Conservation (phyloP, 2,329 filamentous ascomycete species). For the Mariannaea elegans region DNA sequence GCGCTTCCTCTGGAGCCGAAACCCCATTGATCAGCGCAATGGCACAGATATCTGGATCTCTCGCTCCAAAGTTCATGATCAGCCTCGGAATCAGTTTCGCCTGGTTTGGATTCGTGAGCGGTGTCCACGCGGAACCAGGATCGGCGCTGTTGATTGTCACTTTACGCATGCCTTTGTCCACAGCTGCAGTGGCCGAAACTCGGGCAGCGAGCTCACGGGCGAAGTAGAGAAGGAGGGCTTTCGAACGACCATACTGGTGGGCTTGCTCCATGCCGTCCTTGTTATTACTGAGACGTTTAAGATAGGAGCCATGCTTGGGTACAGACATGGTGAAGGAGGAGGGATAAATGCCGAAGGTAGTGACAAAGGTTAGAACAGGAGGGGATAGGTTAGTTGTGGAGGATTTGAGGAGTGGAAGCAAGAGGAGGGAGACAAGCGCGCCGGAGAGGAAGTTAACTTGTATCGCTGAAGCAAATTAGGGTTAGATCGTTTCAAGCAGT, state of each 20-base stretch:
- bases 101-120: slow-evolving; percentile 48
- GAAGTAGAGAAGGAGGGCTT: slow-evolving; percentile 49
- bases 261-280: slow-evolving; percentile 48
- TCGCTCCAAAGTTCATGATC: slow-evolving; percentile 49
- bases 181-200: slow-evolving; percentile 29
- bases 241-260: slow-evolving; percentile 51
- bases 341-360: slow-evolving; percentile 49
- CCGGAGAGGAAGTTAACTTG: slow-evolving; percentile 50
- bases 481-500: slow-evolving; percentile 4
- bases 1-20: slow-evolving; percentile 40
- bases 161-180: slow-evolving; percentile 31
- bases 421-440: slow-evolving; percentile 45
- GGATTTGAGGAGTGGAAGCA: slow-evolving; percentile 45
- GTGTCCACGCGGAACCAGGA: slow-evolving; percentile 50
- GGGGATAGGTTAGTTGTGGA: slow-evolving; percentile 44
- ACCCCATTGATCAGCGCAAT: slow-evolving; percentile 50
- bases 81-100: slow-evolving; percentile 47
- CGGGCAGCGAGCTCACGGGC: slow-evolving; percentile 47
- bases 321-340: slow-evolving; percentile 48
- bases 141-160: slow-evolving; percentile 51
- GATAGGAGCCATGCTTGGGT: slow-evolving; percentile 45
- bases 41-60: slow-evolving; percentile 48
- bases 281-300: slow-evolving; percentile 48
- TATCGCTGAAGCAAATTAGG: slow-evolving; percentile 34
- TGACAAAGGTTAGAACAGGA: slow-evolving; percentile 50